A percentile compares a stretch with the other conserved stretches of the same genome.
These are phyloP conservation scores for Hibiscus syriacus DNA, from an alignment of 345 rosid genomes.

Conservation along the genomic window DNA sequence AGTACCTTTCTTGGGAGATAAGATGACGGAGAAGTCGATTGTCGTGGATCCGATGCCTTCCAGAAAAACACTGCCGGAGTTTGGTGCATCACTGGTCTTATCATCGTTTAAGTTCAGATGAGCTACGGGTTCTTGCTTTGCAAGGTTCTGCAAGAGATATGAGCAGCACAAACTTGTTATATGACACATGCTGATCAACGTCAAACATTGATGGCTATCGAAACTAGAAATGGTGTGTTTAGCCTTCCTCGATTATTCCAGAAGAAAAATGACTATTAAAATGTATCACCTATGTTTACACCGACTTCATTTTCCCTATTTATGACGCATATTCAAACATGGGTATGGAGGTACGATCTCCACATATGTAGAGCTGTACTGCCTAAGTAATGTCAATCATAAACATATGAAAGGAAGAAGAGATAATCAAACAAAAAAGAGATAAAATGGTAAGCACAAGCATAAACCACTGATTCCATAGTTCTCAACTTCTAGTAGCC, in stretches of 20 bases:
- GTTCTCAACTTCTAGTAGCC: background rate
- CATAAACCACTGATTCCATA: background rate
- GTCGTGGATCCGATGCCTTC: constrained; percentile 16
- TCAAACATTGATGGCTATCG: background rate
- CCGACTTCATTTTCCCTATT: background rate
- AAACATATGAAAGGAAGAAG: background rate
- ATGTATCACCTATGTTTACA: background rate
- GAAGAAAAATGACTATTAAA: background rate
- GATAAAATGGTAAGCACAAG: background rate
- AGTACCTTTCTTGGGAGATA: constrained; percentile 36
- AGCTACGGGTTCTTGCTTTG: constrained; percentile 20
- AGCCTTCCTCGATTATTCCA: background rate
- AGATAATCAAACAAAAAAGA: background rate
- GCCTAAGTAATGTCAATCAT: background rate
- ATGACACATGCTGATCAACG: background rate
- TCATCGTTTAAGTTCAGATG: constrained; percentile 35
- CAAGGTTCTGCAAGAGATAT: constrained; percentile 26
- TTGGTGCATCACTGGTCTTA: constrained; percentile 20
- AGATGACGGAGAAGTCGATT: constrained; percentile 13
- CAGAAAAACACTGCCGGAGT: constrained; percentile 15
- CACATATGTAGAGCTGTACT: no score
- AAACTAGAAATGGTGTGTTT: background rate
- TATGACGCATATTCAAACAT: background rate
- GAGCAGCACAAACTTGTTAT: background rate
- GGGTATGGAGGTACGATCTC: background rate